Base-by-base conservation (phyloP, 75 land plant species). In the Isoetes taiwanensis region DNA sequence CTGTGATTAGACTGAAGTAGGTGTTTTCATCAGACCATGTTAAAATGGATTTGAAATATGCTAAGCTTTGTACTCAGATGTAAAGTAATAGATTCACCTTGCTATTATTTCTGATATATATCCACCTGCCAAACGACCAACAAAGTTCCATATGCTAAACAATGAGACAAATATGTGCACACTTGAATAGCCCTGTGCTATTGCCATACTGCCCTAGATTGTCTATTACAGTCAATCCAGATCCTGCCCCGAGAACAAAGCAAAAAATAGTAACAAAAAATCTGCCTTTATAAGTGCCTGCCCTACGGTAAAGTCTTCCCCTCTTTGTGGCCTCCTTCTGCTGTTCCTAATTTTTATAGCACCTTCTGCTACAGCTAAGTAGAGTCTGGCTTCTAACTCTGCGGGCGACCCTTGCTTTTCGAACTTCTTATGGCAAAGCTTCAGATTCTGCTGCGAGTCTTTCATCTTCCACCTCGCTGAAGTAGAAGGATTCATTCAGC, bases 81-180 rank as follows among this genome's bases (percentile, higher is more conserved):
- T n/a, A n/a, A n/a, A n/a, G n/a, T n/a, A n/a, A n/a, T n/a, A n/a
- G n/a, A n/a, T n/a, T 9, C 75, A 86, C 98, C 84, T 87, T 29
- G 76, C 90, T 31, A 94, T 61, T 28, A 80, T 52, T 57, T 94
- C 99, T 3, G 99, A 94, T 31, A 76, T 64, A 66, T 75, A 94
- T 28, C 99, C 99, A 1, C 96, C 99, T 21, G 79, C 89, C 16
- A 94, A 39, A 20, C 99, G 99, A 3, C 99, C 99, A n/a, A 94
- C 80, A 52, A 94, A 94, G 64, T 88, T 94, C 96, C 90, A 94
- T 34, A 94, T 88, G 72, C 99, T 88, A 46, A 88, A 84, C 99
- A 94, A 67, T 24, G 96, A 84, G 10, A 94, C 99, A 67, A 94
- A 94, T 28, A 94, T 78, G 57, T 84, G 85, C 24, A 96, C 61